These are phyloP conservation scores for Chlamydomonas schloesseri DNA, from an alignment of 139 green algal genomes.

Conservation along the genomic window DNA sequence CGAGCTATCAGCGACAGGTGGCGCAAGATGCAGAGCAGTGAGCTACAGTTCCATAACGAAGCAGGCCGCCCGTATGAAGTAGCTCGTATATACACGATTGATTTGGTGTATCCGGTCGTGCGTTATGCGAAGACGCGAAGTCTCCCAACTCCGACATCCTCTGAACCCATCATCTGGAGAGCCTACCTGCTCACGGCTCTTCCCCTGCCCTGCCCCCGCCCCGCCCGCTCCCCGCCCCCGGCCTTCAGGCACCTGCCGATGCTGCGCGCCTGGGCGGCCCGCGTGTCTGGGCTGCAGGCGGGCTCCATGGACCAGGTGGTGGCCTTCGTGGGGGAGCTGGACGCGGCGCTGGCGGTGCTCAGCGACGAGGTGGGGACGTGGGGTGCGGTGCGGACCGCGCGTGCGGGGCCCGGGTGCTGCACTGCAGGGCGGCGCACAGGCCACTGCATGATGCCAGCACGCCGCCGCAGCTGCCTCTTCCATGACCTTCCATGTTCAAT, in stretches of 20 bases:
- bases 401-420: too few species aligned
- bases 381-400: neutral
- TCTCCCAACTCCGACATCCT: too few species aligned
- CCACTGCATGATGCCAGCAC: neutral
- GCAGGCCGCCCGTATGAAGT: too few species aligned
- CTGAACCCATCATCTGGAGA: too few species aligned
- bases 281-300: neutral
- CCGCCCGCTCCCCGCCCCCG: neutral
- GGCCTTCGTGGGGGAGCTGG: constrained; percentile 11
- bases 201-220: too few species aligned
- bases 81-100: too few species aligned
- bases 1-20: constrained; percentile 30
- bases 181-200: too few species aligned
- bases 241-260: constrained; percentile 22
- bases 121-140: too few species aligned
- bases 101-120: too few species aligned
- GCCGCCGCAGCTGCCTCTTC: neutral
- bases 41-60: too few species aligned
- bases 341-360: constrained; percentile 7
- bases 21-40: neutral
- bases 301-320: constrained; percentile 10
- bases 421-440: too few species aligned
- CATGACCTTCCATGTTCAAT: too few species aligned
- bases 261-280: constrained; percentile 18
- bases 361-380: constrained; percentile 17